Conservation (phyloP, 2,329 filamentous ascomycete species). For the Colletotrichum lentis region DNA sequence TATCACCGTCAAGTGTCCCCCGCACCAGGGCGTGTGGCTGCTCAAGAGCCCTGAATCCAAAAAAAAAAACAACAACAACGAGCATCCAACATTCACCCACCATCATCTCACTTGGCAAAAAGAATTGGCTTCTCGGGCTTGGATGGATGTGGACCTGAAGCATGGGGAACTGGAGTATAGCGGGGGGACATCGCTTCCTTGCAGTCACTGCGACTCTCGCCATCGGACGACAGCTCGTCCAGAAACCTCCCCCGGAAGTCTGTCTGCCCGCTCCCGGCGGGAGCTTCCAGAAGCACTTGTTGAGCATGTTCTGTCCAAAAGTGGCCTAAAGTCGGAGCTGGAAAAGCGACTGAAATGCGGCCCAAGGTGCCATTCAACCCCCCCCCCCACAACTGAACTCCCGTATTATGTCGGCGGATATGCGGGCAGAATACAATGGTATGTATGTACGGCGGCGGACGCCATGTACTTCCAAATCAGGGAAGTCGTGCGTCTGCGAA, state of each 20-base stretch:
- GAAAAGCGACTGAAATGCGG: neutral
- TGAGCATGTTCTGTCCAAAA: neutral
- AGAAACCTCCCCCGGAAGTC: neutral
- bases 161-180: neutral
- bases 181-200: neutral
- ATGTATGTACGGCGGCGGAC: no score
- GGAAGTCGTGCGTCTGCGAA: slow-evolving; percentile 21
- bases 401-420: neutral
- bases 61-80: no score
- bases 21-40: slow-evolving; percentile 4
- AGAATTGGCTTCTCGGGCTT: neutral
- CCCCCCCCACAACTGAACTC: slow-evolving; percentile 2
- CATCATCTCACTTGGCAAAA: neutral
- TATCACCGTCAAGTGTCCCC: slow-evolving; percentile 19
- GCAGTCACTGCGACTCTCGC: slow-evolving; percentile 6
- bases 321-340: neutral
- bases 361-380: slow-evolving; percentile 1
- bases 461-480: slow-evolving; percentile 16
- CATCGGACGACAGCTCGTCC: slow-evolving; percentile 21
- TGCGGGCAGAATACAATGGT: neutral
- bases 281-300: slow-evolving; percentile 23
- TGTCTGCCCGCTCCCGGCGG: neutral
- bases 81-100: no score
- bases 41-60: neutral
- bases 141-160: neutral